Evolutionary conservation across 1,284 basidiomycete species (phyloP), one percentile per base, ranked within the genome.

Genomic region (Hortiboletus rubellus): DNA sequence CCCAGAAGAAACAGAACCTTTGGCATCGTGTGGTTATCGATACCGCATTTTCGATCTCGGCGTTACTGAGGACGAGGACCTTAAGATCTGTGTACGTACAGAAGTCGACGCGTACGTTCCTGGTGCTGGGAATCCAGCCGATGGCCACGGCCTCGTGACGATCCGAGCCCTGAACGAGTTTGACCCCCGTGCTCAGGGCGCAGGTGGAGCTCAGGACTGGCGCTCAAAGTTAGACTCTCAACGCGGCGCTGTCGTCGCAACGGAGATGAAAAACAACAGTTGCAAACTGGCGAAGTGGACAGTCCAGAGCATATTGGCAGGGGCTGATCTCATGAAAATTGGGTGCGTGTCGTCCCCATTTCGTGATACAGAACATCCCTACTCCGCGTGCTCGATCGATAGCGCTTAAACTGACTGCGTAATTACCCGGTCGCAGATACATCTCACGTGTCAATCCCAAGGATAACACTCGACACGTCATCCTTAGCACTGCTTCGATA

Each of bases 221-320:
- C 87, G 96, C 49, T 84, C 91, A 49, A 97, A 97, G 76, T 81
- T 99, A 51, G 97, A 99, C 76, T 87, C 91, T 9, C 96, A 98
- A 76, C 88, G 96, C 59, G 97, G 97, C 68, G 97, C 97, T 4
- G 96, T 99, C 45, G 94, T 99, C 57, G 95, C 97, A 46, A 97
- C 94, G 43, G 97, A 99, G 81, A 98, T 99, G 97, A 99, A 99
- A 82, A 99, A 99, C 79, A 99, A 99, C 79, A 94, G 91, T 69
- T 96, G 90, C 80, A 99, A 99, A 77, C 84, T 99, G 50, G 96
- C 96, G 18, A 92, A 96, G 71, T 99, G 96, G 92, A 90, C 97
- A 0, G 91, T 98, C 34, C 96, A 98, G 79, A 93, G 92, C 71
- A 83, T 98, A 54, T 81, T 99, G 43, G 95, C 97, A 48, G 97